Evolutionary conservation across 345 rosid genomes (phyloP).

Genomic region (Brassica juncea): DNA sequence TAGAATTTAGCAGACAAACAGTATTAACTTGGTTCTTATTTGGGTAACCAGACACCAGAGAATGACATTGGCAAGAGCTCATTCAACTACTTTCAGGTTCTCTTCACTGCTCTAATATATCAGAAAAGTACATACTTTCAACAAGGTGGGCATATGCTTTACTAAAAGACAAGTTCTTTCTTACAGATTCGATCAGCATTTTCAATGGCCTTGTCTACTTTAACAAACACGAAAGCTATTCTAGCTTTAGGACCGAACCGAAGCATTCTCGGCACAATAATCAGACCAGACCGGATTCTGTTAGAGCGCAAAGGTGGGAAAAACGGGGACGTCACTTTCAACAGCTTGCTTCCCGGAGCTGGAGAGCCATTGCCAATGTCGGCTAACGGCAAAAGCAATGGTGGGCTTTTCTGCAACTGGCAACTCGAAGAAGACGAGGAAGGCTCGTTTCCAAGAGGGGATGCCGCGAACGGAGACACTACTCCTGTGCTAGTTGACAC

Average conservation of each 20-base stretch:
- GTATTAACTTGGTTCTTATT: not conserved
- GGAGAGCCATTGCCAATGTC: constrained; percentile 74
- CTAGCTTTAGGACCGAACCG: constrained; percentile 61
- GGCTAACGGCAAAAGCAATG: constrained; percentile 34
- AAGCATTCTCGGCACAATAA: constrained; percentile 91
- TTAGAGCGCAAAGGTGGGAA: constrained; percentile 78
- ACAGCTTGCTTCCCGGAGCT: constrained; percentile 76
- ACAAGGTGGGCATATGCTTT: not conserved
- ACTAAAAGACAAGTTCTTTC: not conserved
- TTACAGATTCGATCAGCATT: constrained; percentile 91
- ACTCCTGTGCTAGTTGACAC: constrained; percentile 38
- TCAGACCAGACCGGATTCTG: constrained; percentile 74
- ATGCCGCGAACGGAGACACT: constrained; percentile 35
- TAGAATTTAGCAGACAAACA: constrained; percentile 12
- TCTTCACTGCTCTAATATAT: constrained; percentile 11
- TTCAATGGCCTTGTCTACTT: constrained; percentile 68
- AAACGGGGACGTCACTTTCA: constrained; percentile 66
- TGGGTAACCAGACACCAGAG: constrained; percentile 64
- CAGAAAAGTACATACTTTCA: not conserved
- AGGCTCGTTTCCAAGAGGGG: constrained; percentile 69
- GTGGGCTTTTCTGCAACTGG: constrained; percentile 75
- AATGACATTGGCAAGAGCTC: constrained; percentile 93
- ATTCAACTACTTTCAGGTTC: constrained; percentile 92
- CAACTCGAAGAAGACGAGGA: constrained; percentile 70
- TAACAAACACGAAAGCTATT: constrained; percentile 70